These are phyloP conservation scores for Gastrolobium villosum DNA, from an alignment of 306 rosid species.

Conservation along the genomic window DNA sequence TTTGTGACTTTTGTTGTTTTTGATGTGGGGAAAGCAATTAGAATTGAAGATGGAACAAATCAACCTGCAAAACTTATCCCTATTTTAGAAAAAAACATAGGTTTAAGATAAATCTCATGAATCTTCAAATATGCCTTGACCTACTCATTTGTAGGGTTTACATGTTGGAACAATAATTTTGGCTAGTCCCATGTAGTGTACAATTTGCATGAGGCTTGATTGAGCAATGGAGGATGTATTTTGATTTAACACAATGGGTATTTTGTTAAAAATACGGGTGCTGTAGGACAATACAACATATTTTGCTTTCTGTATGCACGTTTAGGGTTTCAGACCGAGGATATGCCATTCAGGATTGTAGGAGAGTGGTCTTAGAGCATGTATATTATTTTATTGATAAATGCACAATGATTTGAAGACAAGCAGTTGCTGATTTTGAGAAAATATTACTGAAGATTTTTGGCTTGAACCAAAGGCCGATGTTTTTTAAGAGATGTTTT, in stretches of 20 bases:
- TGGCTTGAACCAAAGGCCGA: not conserved
- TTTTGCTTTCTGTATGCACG: not conserved
- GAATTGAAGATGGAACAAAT: not conserved
- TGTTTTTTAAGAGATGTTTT: not conserved
- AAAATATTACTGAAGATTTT: not conserved
- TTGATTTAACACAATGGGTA: not conserved
- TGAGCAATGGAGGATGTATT: not conserved
- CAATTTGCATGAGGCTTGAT: not conserved
- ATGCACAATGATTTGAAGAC: not conserved
- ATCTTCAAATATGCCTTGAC: not conserved
- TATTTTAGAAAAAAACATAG: not conserved
- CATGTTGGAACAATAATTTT: not conserved
- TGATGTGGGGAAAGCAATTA: not conserved
- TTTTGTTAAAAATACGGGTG: slow-evolving; percentile 5
- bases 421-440: not conserved
- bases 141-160: not conserved
- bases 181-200: not conserved
- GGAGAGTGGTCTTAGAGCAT: not conserved
- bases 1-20: not conserved
- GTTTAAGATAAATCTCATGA: not conserved
- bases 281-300: not conserved
- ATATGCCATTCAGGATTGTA: not conserved
- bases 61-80: not conserved
- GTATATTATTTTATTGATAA: not conserved
- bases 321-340: not conserved